phyloP scores from a whole-genome alignment of 805 yeast genomes.

The Sungouiella thailandica region DNA sequence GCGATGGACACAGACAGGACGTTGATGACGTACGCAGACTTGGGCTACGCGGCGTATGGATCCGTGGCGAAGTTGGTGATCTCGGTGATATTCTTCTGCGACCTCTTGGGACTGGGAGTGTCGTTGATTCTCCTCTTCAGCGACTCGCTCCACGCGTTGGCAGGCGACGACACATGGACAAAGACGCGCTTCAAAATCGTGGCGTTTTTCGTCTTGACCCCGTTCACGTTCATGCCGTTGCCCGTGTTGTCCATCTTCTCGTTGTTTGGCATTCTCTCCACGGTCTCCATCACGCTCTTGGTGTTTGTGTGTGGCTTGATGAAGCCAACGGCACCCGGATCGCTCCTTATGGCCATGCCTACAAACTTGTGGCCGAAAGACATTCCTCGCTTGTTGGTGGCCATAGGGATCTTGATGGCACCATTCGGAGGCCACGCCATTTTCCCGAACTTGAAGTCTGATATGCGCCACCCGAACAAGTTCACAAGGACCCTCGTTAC shows the following conservation, averaged over 20 bases:
- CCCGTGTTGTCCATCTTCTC: conserved; percentile 66
- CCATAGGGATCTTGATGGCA: conserved; percentile 67
- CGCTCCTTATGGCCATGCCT: conserved; percentile 57
- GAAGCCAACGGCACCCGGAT: conserved; percentile 66
- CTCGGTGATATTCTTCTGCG: conserved; percentile 69
- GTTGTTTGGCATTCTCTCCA: conserved; percentile 65
- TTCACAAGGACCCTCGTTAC: conserved; percentile 48
- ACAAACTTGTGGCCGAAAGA: conserved; percentile 64
- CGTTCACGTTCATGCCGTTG: conserved; percentile 77
- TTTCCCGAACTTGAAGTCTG: conserved; percentile 66
- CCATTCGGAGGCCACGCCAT: conserved; percentile 87
- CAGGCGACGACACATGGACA: conserved; percentile 35
- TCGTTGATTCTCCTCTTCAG: conserved; percentile 78
- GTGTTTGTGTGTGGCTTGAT: conserved; percentile 60
- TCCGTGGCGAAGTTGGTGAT: conserved; percentile 67
- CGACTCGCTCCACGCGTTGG: conserved; percentile 57
- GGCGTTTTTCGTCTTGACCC: conserved; percentile 68
- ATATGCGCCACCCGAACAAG: conserved; percentile 63
- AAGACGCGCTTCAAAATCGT: conserved; percentile 54
- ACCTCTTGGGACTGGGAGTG: conserved; percentile 76
- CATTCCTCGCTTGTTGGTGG: conserved; percentile 46
- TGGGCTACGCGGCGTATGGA: conserved; percentile 25
- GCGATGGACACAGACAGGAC: conserved; percentile 25
- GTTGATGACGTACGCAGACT: conserved; percentile 27
- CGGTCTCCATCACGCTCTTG: conserved; percentile 56